A percentile compares a stretch with the other conserved stretches of the same genome.
Conservation (phyloP, 768 basidiomycete species). For the Podaxis carcinomalis region DNA sequence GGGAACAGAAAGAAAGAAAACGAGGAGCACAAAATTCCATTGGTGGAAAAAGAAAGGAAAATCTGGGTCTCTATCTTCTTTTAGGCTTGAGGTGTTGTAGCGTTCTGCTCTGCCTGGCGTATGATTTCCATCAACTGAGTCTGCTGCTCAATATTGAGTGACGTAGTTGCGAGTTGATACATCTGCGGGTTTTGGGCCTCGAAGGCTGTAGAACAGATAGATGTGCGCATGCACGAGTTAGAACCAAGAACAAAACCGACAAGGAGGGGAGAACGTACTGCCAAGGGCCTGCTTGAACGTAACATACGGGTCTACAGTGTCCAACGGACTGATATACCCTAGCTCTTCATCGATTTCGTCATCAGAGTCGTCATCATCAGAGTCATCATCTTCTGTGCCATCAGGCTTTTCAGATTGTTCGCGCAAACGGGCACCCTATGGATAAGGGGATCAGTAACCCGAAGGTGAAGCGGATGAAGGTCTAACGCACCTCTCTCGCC, state of each 20-base stretch:
- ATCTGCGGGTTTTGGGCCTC: conserved; percentile 65
- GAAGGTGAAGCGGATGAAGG: conserved; percentile 7
- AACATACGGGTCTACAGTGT: conserved; percentile 71
- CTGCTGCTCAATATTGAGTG: conserved; percentile 70
- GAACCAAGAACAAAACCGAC: neutral
- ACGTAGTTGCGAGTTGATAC: conserved; percentile 73
- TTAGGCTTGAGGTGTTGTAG: conserved; percentile 20
- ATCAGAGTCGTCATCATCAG: conserved; percentile 63
- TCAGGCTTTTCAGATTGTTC: conserved; percentile 51
- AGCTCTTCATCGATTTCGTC: conserved; percentile 78
- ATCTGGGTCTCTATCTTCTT: neutral
- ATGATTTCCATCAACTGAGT: conserved; percentile 83
- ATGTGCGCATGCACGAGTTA: conserved; percentile 6
- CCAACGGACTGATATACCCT: conserved; percentile 81
- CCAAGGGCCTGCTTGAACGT: conserved; percentile 78
- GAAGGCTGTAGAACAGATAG: conserved; percentile 44
- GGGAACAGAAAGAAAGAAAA: neutral
- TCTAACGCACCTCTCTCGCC: conserved; percentile 56
- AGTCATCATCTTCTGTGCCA: conserved; percentile 47
- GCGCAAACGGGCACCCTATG: conserved; percentile 69
- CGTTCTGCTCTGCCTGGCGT: conserved; percentile 55
- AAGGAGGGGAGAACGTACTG: conserved; percentile 38
- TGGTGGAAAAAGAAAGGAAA: neutral
- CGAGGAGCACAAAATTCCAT: neutral
- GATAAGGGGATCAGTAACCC: neutral